Evolutionary conservation across 2,329 filamentous ascomycete species (phyloP).

Genomic region (Acrodontium crateriforme): DNA sequence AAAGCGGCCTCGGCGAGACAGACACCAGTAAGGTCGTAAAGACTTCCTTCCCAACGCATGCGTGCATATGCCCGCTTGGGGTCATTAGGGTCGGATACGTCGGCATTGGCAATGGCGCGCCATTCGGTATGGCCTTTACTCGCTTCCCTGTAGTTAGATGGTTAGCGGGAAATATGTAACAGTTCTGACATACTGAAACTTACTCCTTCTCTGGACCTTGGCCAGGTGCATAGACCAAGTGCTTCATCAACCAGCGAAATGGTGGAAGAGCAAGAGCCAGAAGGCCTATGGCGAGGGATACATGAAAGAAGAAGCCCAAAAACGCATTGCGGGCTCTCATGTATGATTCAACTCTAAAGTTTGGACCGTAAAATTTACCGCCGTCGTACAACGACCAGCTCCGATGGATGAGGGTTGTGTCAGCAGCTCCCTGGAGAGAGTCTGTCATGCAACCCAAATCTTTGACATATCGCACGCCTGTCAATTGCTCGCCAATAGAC

Average conservation of each 20-base stretch:
- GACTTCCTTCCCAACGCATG: slow-evolving; percentile 44
- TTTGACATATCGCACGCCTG: slow-evolving; percentile 40
- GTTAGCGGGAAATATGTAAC: slow-evolving; percentile 5
- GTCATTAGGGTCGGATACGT: slow-evolving; percentile 30
- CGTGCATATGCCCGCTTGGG: slow-evolving; percentile 42
- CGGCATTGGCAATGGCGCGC: slow-evolving; percentile 49
- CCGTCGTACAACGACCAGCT: slow-evolving; percentile 41
- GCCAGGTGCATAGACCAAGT: slow-evolving; percentile 37
- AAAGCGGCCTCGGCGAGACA: slow-evolving; percentile 51
- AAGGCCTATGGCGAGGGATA: slow-evolving; percentile 32
- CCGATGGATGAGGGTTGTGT: slow-evolving; percentile 45
- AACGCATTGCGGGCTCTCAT: slow-evolving; percentile 37
- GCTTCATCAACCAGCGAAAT: slow-evolving; percentile 36
- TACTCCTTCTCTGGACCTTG: slow-evolving; percentile 34
- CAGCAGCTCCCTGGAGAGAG: slow-evolving; percentile 37
- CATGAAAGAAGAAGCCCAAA: slow-evolving; percentile 35
- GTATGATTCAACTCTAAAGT: slow-evolving; percentile 45
- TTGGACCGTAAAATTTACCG: slow-evolving; percentile 42
- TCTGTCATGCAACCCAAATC: slow-evolving; percentile 46
- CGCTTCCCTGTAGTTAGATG: slow-evolving; percentile 31
- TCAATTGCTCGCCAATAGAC: slow-evolving; percentile 24
- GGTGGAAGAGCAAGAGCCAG: slow-evolving; percentile 38
- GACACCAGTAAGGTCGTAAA: slow-evolving; percentile 55
- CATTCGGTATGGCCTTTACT: slow-evolving; percentile 50
- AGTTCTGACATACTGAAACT: slow-evolving; percentile 7